phyloP scores from a whole-genome alignment of 352 stramenopile species.

The Phytopythium chamaehyphon region DNA sequence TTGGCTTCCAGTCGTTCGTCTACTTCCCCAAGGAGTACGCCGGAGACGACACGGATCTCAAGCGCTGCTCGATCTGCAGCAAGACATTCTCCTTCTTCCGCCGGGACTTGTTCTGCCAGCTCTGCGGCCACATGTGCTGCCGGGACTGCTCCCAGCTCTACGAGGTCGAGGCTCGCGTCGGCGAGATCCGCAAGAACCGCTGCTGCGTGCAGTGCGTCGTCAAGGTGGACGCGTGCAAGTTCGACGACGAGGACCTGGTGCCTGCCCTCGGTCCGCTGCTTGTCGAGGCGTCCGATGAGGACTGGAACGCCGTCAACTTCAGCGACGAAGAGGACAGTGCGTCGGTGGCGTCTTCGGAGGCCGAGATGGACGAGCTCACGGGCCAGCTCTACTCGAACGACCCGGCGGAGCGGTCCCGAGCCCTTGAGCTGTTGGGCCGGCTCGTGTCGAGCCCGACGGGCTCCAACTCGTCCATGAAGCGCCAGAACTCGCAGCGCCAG shows the following conservation, averaged over 20 bases:
- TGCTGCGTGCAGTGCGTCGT: slow-evolving; percentile 39
- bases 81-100: slow-evolving; percentile 43
- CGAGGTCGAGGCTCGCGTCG: slow-evolving; percentile 35
- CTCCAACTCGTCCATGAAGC: slow-evolving; percentile 9
- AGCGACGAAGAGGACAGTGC: slow-evolving; percentile 20
- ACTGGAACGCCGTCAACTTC: slow-evolving; percentile 21
- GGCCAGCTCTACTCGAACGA: slow-evolving; percentile 40
- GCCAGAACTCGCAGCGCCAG: slow-evolving; percentile 12
- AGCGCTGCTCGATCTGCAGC: slow-evolving; percentile 42
- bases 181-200: slow-evolving; percentile 36
- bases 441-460: slow-evolving; percentile 24
- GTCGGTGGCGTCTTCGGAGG: slow-evolving; percentile 11
- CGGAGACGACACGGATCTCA: slow-evolving; percentile 17
- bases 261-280: slow-evolving; percentile 30
- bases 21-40: slow-evolving; percentile 44
- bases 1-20: slow-evolving; percentile 67
- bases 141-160: slow-evolving; percentile 37
- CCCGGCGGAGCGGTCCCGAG: slow-evolving; percentile 26
- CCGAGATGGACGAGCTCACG: slow-evolving; percentile 23
- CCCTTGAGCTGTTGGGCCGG: slow-evolving; percentile 40
- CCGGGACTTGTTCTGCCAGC: slow-evolving; percentile 46
- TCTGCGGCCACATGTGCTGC: slow-evolving; percentile 48
- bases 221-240: slow-evolving; percentile 38
- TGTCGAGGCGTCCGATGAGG: slow-evolving; percentile 28
- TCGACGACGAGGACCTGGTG: slow-evolving; percentile 42